phyloP scores from a whole-genome alignment of 2,329 filamentous ascomycete genomes.

The Arthrinium phaeospermum region DNA sequence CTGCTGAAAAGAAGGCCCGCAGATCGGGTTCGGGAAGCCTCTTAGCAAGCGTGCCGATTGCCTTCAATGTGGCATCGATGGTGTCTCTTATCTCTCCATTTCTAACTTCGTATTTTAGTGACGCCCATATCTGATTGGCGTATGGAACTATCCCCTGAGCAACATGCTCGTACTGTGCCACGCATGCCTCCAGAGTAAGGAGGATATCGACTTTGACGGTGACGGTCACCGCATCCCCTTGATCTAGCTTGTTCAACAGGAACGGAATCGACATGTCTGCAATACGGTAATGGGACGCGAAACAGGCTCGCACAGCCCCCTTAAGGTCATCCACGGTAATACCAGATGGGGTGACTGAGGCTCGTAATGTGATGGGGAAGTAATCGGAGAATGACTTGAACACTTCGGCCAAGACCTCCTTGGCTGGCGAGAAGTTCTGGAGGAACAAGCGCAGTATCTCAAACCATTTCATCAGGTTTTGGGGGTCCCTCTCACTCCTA shows the following conservation, averaged over 20 bases:
- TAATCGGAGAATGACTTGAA: constrained; percentile 64
- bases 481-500: constrained; percentile 60
- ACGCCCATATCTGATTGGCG: constrained; percentile 59
- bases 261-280: constrained; percentile 57
- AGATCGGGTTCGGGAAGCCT: constrained; percentile 52
- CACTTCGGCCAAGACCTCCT: constrained; percentile 54
- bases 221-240: constrained; percentile 62
- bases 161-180: constrained; percentile 54
- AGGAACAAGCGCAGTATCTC: constrained; percentile 53
- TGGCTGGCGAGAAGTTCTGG: constrained; percentile 49
- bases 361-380: constrained; percentile 64
- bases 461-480: constrained; percentile 64
- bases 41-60: constrained; percentile 55
- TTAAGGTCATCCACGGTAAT: constrained; percentile 65
- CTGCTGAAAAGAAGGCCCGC: constrained; percentile 51
- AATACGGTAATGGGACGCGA: constrained; percentile 54
- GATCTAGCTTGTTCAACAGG: constrained; percentile 62
- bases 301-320: constrained; percentile 57
- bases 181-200: constrained; percentile 59
- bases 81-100: constrained; percentile 65
- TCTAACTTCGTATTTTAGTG: constrained; percentile 68
- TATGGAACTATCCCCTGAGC: constrained; percentile 55
- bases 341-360: constrained; percentile 53
- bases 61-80: constrained; percentile 61
- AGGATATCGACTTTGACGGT: constrained; percentile 67